Conservation (phyloP, 768 basidiomycete species). For the Agaricus blazei region DNA sequence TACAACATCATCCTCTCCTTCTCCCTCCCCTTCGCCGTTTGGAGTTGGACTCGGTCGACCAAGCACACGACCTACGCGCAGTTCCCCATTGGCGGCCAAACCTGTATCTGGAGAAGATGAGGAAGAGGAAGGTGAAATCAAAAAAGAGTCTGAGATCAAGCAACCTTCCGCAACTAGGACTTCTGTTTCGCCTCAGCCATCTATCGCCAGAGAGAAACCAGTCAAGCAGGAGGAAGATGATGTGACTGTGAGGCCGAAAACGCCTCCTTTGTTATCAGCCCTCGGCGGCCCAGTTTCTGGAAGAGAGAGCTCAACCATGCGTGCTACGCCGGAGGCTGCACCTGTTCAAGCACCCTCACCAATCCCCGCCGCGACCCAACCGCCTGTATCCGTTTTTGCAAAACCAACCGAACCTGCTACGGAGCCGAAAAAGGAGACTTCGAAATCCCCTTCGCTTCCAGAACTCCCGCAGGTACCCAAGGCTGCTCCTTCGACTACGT, state of each 20-base stretch:
- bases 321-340: constrained; percentile 6
- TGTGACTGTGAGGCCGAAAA: constrained; percentile 37
- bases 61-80: constrained; percentile 63
- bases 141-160: constrained; percentile 10
- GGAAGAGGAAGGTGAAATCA: constrained; percentile 21
- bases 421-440: constrained; percentile 6
- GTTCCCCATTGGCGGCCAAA: constrained; percentile 66
- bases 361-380: constrained; percentile 3
- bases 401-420: constrained; percentile 7
- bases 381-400: constrained; percentile 7
- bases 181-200: constrained; percentile 18
- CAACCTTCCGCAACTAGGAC: constrained; percentile 13
- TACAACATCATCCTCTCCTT: constrained; percentile 21
- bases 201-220: constrained; percentile 17
- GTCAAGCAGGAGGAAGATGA: constrained; percentile 18
- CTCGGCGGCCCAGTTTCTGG: not conserved
- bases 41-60: constrained; percentile 50
- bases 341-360: constrained; percentile 13
- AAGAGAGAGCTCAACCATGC: not conserved
- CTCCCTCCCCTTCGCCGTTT: constrained; percentile 32
- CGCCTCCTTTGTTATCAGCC: constrained; percentile 40
- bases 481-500: not conserved
- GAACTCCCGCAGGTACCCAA: not conserved
- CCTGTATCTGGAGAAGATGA: constrained; percentile 43
- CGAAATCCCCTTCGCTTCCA: not conserved